Conservation (phyloP, 179 eudicot genomes). For the Actinidia polygama region DNA sequence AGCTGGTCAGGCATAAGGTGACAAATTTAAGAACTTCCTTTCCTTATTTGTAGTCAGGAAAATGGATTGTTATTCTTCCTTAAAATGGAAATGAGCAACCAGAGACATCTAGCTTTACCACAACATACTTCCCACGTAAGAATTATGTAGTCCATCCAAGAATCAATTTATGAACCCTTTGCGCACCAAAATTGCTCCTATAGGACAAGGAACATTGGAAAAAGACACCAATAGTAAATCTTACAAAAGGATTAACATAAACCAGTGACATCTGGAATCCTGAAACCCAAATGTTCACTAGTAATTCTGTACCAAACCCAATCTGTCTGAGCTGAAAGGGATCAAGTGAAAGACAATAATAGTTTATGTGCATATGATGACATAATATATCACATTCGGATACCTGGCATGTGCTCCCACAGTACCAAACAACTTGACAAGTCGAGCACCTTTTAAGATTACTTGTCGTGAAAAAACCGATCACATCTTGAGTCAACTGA, state of each 20-base stretch:
- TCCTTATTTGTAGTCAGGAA: background rate
- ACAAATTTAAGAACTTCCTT: background rate
- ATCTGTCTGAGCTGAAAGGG: slow-evolving; percentile 5
- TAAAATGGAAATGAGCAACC: background rate
- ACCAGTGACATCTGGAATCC: background rate
- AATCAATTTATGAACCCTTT: background rate
- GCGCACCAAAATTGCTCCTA: background rate
- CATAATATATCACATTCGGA: background rate
- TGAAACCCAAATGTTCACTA: background rate
- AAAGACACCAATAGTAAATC: background rate
- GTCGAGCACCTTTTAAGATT: slow-evolving; percentile 78
- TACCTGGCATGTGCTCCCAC: slow-evolving; percentile 92
- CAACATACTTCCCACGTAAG: background rate
- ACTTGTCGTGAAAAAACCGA: slow-evolving; percentile 60
- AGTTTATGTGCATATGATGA: background rate
- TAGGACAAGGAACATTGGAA: background rate
- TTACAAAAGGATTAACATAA: background rate
- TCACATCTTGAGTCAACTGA: slow-evolving; percentile 65
- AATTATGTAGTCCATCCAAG: background rate
- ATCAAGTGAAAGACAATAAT: background rate
- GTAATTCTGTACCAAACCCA: background rate
- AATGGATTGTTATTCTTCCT: background rate
- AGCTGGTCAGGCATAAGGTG: background rate
- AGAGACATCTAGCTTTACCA: background rate
- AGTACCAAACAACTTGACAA: slow-evolving; percentile 87